Percentiles rank a stretch among this genome's conserved stretches.
Evolutionary conservation across 495 filamentous ascomycete genomes (phyloP).

Genomic region (Aspergillus saccharolyticus): DNA sequence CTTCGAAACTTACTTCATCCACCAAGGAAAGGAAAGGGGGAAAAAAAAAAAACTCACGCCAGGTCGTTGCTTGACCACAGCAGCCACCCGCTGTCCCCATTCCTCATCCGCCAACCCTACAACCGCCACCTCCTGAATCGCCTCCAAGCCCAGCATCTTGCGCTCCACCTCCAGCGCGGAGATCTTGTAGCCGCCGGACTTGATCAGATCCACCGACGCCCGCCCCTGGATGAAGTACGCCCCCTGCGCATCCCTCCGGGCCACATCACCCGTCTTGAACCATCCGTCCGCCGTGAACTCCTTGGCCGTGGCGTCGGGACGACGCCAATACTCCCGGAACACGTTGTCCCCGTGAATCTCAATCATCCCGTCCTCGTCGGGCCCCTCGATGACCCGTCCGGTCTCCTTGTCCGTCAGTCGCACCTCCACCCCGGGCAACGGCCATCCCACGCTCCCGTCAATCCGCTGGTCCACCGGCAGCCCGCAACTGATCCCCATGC

Average conservation of each 20-base stretch:
- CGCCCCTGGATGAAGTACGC: slow-evolving; percentile 44
- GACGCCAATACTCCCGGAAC: slow-evolving; percentile 43
- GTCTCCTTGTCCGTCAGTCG: slow-evolving; percentile 40
- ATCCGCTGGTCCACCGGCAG: slow-evolving; percentile 32
- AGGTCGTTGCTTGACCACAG: slow-evolving; percentile 37
- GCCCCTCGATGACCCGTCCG: slow-evolving; percentile 25
- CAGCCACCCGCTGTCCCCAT: slow-evolving; percentile 44
- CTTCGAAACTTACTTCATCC: too few relatives aligned
- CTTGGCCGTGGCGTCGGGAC: slow-evolving; percentile 36
- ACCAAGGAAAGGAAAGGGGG: too few relatives aligned
- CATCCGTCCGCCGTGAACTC: slow-evolving; percentile 43
- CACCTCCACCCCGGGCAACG: slow-evolving; percentile 39
- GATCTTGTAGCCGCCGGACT: slow-evolving; percentile 45
- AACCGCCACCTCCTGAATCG: slow-evolving; percentile 39
- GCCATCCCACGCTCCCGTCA: slow-evolving; percentile 45
- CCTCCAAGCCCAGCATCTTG: slow-evolving; percentile 34
- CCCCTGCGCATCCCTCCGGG: slow-evolving; percentile 31
- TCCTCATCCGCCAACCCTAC: slow-evolving; percentile 41
- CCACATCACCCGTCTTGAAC: slow-evolving; percentile 48
- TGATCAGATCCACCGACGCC: slow-evolving; percentile 43
- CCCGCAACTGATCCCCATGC: slow-evolving; percentile 44
- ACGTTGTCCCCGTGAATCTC: slow-evolving; percentile 43
- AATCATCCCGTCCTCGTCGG: slow-evolving; percentile 42
- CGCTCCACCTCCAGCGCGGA: slow-evolving; percentile 43
- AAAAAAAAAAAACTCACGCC: slow-evolving; percentile 35